phyloP scores from a whole-genome alignment of 176 grass and related monocot species.

The Puya raimondii region DNA sequence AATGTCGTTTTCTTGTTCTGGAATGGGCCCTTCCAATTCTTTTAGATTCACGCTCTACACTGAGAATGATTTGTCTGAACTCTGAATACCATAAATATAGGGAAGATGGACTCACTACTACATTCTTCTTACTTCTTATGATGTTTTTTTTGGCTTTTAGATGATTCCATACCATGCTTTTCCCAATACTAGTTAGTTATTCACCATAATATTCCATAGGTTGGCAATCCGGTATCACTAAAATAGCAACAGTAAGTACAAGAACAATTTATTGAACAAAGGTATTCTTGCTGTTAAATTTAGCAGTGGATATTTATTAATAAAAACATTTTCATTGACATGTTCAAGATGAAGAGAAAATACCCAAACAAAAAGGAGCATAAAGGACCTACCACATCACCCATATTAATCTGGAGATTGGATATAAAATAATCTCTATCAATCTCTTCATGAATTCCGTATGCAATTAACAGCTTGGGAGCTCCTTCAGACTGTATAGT shows the following conservation, averaged over 20 bases:
- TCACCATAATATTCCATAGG: too few species aligned
- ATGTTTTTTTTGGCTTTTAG: too few species aligned
- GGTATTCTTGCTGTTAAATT: too few species aligned
- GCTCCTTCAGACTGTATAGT: conserved; percentile 62
- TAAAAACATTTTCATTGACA: conserved; percentile 1
- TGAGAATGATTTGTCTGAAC: neutral
- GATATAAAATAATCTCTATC: conserved; percentile 42
- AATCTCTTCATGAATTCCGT: conserved; percentile 52
- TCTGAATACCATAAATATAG: neutral
- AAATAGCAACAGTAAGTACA: too few species aligned
- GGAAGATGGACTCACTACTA: too few species aligned
- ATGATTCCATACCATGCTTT: too few species aligned
- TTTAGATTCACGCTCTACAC: neutral
- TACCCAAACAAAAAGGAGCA: neutral
- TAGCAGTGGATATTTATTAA: too few species aligned
- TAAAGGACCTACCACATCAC: conserved; percentile 64
- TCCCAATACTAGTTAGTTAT: too few species aligned
- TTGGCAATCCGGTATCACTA: too few species aligned
- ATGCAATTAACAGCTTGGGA: conserved; percentile 60
- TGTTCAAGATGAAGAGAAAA: conserved; percentile 12
- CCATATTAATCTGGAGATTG: conserved; percentile 82
- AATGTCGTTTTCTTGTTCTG: neutral
- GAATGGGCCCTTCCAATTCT: neutral
- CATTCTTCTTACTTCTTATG: too few species aligned
- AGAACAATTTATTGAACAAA: too few species aligned